phyloP scores from a whole-genome alignment of 805 yeast species.

The Ogataea chonburiensis region DNA sequence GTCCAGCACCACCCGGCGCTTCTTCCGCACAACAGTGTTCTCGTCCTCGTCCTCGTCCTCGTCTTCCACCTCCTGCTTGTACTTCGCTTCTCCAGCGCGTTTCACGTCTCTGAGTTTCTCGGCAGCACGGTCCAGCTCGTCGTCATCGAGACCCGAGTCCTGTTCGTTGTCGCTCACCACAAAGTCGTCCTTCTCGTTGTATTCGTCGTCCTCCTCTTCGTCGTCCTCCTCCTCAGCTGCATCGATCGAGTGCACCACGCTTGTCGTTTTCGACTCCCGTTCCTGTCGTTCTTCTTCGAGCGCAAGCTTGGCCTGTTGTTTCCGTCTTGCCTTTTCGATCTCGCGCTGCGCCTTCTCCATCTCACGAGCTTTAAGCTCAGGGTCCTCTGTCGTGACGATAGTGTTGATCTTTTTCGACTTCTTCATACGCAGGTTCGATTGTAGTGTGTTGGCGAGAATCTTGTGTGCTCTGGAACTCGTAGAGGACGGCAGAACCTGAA shows the following conservation, averaged over 20 bases:
- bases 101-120: slow-evolving; percentile 57
- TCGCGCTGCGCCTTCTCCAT: slow-evolving; percentile 67
- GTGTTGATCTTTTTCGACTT: slow-evolving; percentile 50
- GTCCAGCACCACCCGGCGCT: slow-evolving; percentile 47
- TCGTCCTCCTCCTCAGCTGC: slow-evolving; percentile 42
- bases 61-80: slow-evolving; percentile 40
- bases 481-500: slow-evolving; percentile 85
- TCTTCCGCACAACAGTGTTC: slow-evolving; percentile 43
- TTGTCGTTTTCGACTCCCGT: slow-evolving; percentile 30
- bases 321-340: slow-evolving; percentile 62
- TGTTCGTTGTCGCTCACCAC: slow-evolving; percentile 38
- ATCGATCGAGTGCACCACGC: slow-evolving; percentile 33
- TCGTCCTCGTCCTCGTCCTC: slow-evolving; percentile 47
- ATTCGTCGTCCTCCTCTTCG: slow-evolving; percentile 29
- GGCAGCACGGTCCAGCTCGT: slow-evolving; percentile 51
- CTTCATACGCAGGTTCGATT: slow-evolving; percentile 43
- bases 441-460: slow-evolving; percentile 70
- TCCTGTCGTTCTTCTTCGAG: slow-evolving; percentile 59
- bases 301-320: slow-evolving; percentile 50
- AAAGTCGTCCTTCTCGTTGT: slow-evolving; percentile 35
- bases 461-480: slow-evolving; percentile 83
- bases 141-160: slow-evolving; percentile 33
- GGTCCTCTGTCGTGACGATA: slow-evolving; percentile 58
- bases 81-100: slow-evolving; percentile 53
- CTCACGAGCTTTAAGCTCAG: slow-evolving; percentile 62